Conservation (phyloP, 305 asterid genomes). For the Vinca major region DNA sequence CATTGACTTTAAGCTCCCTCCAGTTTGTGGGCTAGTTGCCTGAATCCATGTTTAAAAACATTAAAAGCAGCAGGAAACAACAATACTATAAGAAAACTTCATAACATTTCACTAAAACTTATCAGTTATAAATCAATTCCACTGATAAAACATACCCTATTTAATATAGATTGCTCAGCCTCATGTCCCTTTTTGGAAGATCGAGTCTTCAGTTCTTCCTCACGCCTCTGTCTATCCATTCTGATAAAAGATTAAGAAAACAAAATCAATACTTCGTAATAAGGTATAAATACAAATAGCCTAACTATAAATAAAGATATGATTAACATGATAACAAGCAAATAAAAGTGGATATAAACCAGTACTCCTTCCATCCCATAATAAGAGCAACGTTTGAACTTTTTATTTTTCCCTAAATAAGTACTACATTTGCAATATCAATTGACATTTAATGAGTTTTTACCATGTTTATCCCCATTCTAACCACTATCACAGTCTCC, state of each 20-base stretch:
- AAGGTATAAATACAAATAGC: background rate
- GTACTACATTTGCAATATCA: too few relatives aligned
- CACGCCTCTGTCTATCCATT: conserved; percentile 97
- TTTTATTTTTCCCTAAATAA: too few relatives aligned
- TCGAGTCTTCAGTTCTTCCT: conserved; percentile 78
- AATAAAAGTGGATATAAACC: background rate
- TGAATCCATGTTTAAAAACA: conserved; percentile 14
- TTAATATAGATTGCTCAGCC: conserved; percentile 71
- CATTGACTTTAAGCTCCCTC: conserved; percentile 71
- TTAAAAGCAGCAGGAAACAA: conserved; percentile 14
- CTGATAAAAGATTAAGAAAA: conserved; percentile 27
- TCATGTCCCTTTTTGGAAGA: conserved; percentile 76
- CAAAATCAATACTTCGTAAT: background rate
- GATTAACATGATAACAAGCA: conserved; percentile 2
- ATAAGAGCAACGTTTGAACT: too few relatives aligned
- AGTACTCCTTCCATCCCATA: too few relatives aligned
- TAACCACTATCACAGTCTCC: too few relatives aligned
- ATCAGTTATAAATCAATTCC: background rate
- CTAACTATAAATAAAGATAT: background rate
- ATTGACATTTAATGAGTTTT: too few relatives aligned
- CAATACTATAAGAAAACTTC: conserved; percentile 1
- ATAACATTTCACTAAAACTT: background rate
- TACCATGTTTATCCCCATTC: too few relatives aligned
- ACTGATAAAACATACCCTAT: conserved; percentile 44
- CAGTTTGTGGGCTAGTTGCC: conserved; percentile 92